Conservation (phyloP, 306 rosid species). For the Arachis hypogaea region DNA sequence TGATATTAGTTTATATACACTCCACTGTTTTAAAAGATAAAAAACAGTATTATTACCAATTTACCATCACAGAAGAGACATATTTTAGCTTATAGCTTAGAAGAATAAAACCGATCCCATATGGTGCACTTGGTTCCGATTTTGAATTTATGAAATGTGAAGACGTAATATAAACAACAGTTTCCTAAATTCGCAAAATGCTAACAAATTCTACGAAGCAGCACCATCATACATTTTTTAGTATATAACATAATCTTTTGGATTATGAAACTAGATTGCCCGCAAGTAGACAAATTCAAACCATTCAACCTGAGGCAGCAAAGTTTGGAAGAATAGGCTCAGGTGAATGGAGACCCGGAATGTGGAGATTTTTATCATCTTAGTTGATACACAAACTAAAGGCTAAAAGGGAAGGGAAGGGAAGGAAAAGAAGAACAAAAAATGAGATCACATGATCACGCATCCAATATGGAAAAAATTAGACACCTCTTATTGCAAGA, state of each 20-base stretch:
- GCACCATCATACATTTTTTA: background rate
- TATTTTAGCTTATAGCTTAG: no score
- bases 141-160: background rate
- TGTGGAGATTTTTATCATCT: slow-evolving; percentile 7
- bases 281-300: background rate
- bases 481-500: slow-evolving; percentile 40
- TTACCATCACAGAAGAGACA: no score
- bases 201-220: background rate
- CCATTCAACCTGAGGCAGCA: background rate
- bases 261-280: background rate
- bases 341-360: background rate
- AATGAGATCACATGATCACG: slow-evolving; percentile 27
- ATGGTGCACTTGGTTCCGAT: background rate
- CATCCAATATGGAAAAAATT: slow-evolving; percentile 35
- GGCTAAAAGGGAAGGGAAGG: background rate
- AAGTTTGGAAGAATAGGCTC: slow-evolving; percentile 17
- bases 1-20: no score
- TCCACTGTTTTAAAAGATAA: no score
- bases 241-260: slow-evolving; percentile 3
- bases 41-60: no score
- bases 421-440: background rate
- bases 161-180: background rate
- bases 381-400: slow-evolving; percentile 14
- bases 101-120: no score
- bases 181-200: background rate